phyloP scores from a whole-genome alignment of 2,329 filamentous ascomycete genomes.

The Colletotrichum orbiculare region DNA sequence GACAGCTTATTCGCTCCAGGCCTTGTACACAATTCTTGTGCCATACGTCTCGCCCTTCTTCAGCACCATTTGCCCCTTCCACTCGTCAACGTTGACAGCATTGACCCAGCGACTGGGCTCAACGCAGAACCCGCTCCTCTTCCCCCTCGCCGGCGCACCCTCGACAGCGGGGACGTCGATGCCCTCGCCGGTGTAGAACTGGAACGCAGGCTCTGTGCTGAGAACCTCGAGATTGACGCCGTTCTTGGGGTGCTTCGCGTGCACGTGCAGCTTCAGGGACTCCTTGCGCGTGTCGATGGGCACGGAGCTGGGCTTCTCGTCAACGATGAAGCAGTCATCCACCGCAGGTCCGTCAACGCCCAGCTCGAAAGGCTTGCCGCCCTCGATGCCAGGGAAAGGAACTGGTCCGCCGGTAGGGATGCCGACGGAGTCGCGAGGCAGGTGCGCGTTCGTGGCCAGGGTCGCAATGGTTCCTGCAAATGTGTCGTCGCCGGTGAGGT shows the following conservation, averaged over 20 bases:
- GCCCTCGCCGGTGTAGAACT: constrained; percentile 93
- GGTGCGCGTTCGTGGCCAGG: constrained; percentile 72
- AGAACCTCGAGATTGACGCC: constrained; percentile 86
- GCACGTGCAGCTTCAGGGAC: constrained; percentile 74
- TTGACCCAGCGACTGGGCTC: constrained; percentile 94
- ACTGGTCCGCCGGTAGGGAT: constrained; percentile 79
- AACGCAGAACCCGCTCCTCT: constrained; percentile 86
- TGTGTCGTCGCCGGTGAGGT: constrained; percentile 64
- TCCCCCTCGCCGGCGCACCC: constrained; percentile 70
- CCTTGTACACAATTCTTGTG: constrained; percentile 82
- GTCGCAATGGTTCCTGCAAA: constrained; percentile 73
- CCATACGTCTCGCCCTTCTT: constrained; percentile 90
- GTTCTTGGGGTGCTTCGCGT: constrained; percentile 78
- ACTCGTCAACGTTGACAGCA: constrained; percentile 83
- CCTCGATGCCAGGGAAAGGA: constrained; percentile 72
- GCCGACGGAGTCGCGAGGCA: constrained; percentile 77
- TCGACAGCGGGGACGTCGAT: constrained; percentile 79
- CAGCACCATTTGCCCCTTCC: constrained; percentile 81
- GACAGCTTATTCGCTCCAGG: constrained; percentile 74
- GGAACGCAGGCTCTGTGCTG: constrained; percentile 95
- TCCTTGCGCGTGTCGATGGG: constrained; percentile 73
- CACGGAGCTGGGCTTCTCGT: constrained; percentile 68
- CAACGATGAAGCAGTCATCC: constrained; percentile 90
- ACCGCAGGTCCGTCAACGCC: constrained; percentile 78
- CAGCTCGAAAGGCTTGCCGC: constrained; percentile 77